Evolutionary conservation across 139 green algal genomes (phyloP).

Genomic region (Coelastrella sp.): DNA sequence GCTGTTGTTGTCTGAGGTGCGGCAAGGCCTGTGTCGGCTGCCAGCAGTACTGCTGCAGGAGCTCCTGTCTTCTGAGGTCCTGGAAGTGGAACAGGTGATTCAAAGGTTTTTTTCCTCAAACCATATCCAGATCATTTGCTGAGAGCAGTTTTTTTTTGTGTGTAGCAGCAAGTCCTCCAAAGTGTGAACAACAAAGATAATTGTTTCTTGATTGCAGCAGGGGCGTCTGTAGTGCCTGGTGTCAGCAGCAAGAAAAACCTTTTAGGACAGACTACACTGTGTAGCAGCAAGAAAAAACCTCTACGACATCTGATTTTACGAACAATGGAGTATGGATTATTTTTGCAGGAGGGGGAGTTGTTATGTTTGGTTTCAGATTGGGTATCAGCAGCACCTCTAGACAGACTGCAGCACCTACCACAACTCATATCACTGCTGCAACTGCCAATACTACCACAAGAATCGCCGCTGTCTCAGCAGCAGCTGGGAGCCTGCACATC

Average conservation of each 20-base stretch:
- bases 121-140: too few species aligned
- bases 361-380: constrained; percentile 38
- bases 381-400: constrained; percentile 31
- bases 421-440: constrained; percentile 38
- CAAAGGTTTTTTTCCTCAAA: not conserved
- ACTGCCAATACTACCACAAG: constrained; percentile 1
- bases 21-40: constrained; percentile 17
- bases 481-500: not conserved
- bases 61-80: constrained; percentile 46
- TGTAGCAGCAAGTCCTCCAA: too few species aligned
- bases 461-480: constrained; percentile 13
- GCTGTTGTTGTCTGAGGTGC: constrained; percentile 9
- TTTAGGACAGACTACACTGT: too few species aligned
- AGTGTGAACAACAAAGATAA: too few species aligned
- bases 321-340: not conserved
- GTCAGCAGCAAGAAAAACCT: too few species aligned
- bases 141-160: too few species aligned
- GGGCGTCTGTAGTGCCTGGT: too few species aligned
- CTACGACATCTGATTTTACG: not conserved
- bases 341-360: constrained; percentile 35
- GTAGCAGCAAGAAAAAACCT: too few species aligned
- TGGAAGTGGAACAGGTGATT: constrained; percentile 43
- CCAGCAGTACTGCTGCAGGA: constrained; percentile 41
- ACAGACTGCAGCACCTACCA: constrained; percentile 3
- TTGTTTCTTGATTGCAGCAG: too few species aligned